Percentiles rank a stretch among this genome's conserved stretches.
These are phyloP conservation scores for Tagetes patula DNA, from an alignment of 129 eudicot genomes.

Conservation along the genomic window DNA sequence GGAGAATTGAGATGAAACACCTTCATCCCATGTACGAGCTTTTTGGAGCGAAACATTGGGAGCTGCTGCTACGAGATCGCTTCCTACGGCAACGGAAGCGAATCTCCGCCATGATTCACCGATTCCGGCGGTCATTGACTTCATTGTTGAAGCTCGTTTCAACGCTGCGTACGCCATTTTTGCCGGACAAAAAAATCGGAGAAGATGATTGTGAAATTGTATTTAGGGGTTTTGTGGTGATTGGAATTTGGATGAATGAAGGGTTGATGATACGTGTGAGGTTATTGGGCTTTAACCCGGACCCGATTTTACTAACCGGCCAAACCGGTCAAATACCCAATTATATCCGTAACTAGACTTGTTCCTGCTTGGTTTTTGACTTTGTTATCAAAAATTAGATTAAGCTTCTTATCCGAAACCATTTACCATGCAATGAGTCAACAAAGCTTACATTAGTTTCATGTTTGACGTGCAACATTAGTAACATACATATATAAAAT, in stretches of 20 bases:
- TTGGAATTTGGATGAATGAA: not conserved
- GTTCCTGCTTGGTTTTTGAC: no score
- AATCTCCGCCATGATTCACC: conserved; percentile 45
- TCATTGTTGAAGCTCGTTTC: conserved; percentile 49
- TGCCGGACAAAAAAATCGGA: conserved; percentile 13
- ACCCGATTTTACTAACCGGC: not conserved
- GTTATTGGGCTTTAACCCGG: conserved; percentile 14
- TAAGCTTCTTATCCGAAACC: no score
- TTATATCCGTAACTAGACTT: no score
- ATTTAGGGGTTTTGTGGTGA: not conserved
- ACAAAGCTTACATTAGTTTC: not conserved
- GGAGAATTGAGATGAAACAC: conserved; percentile 80
- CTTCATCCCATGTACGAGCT: conserved; percentile 95
- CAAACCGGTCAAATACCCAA: not conserved
- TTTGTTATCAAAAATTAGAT: no score
- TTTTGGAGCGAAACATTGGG: conserved; percentile 86
- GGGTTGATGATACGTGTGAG: conserved; percentile 14
- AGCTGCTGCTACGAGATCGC: conserved; percentile 76
- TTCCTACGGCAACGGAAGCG: conserved; percentile 78
- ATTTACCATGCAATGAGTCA: not conserved
- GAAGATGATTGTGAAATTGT: not conserved
- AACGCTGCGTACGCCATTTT: conserved; percentile 51
- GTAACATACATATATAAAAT: not conserved
- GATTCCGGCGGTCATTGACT: conserved; percentile 36
- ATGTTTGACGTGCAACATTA: not conserved